Conservation (phyloP, 768 basidiomycete genomes). For the Lentinula guzmanii region DNA sequence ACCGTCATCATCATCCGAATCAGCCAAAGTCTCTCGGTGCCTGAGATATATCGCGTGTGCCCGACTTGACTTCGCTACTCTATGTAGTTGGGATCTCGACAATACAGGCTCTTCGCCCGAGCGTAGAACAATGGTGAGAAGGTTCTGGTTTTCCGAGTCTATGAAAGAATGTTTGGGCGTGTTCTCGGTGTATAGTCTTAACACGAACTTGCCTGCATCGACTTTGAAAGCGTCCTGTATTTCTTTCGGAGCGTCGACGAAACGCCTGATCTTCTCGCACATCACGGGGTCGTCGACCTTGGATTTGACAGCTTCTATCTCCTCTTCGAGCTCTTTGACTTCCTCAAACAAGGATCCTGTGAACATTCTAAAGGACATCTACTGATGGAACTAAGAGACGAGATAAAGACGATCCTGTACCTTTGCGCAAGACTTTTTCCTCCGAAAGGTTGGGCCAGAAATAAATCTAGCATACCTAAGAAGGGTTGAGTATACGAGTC, state of each 20-base stretch:
- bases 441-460: slow-evolving; percentile 96
- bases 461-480: slow-evolving; percentile 80
- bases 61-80: slow-evolving; percentile 69
- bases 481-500: slow-evolving; percentile 9
- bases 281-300: slow-evolving; percentile 86
- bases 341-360: slow-evolving; percentile 89
- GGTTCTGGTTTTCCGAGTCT: slow-evolving; percentile 66
- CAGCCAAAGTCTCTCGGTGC: slow-evolving; percentile 51
- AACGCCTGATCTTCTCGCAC: slow-evolving; percentile 83
- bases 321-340: slow-evolving; percentile 75
- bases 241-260: slow-evolving; percentile 82
- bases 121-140: slow-evolving; percentile 76
- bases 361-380: slow-evolving; percentile 68
- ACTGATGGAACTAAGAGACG: background rate
- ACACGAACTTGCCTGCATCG: slow-evolving; percentile 62
- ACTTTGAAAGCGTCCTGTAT: slow-evolving; percentile 77
- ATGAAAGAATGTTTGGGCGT: background rate
- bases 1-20: slow-evolving; percentile 92
- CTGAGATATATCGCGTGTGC: slow-evolving; percentile 75
- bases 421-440: slow-evolving; percentile 87
- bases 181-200: background rate
- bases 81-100: slow-evolving; percentile 71
- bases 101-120: slow-evolving; percentile 72
- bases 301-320: slow-evolving; percentile 80
- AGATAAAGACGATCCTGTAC: slow-evolving; percentile 28